Conservation (phyloP, 2,329 filamentous ascomycete species). For the Colletotrichum godetiae region DNA sequence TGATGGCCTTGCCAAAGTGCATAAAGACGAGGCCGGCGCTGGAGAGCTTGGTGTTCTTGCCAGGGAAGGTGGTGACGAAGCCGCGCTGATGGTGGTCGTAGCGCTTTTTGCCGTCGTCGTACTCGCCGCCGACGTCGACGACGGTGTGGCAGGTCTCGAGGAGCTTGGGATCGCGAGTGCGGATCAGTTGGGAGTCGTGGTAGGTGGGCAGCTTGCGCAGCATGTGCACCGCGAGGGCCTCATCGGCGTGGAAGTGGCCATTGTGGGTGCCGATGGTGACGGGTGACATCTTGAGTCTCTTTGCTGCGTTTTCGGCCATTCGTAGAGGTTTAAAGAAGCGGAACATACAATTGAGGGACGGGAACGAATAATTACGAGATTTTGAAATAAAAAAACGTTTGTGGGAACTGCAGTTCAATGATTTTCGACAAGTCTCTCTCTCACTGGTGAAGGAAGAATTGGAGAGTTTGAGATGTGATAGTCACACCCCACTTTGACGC, state of each 20-base stretch:
- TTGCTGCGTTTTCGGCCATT: conserved; percentile 79
- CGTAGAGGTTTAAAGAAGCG: conserved; percentile 47
- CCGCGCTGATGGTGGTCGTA: conserved; percentile 98
- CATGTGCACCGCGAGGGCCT: conserved; percentile 96
- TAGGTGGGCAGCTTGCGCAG: conserved; percentile 90
- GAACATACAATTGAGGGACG: conserved; percentile 50
- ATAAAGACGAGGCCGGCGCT: conserved; percentile 95
- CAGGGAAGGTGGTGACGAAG: conserved; percentile 88
- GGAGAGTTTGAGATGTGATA: conserved; percentile 33
- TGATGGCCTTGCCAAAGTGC: conserved; percentile 90
- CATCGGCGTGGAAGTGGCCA: conserved; percentile 98
- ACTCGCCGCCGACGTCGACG: conserved; percentile 97
- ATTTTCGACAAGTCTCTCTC: background rate
- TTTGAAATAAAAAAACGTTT: background rate
- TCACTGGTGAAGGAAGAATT: conserved; percentile 22
- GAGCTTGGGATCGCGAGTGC: conserved; percentile 84
- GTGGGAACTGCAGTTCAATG: conserved; percentile 12
- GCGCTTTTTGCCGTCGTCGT: conserved; percentile 79
- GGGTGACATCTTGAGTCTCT: conserved; percentile 80
- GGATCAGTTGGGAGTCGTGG: conserved; percentile 77
- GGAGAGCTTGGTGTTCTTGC: conserved; percentile 86
- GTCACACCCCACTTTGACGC: background rate
- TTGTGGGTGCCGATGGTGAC: conserved; percentile 90
- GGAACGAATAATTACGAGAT: background rate
- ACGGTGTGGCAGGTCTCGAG: conserved; percentile 91